These are phyloP conservation scores for Halophytophthora batemanensis DNA, from an alignment of 352 stramenopile species.

Conservation along the genomic window DNA sequence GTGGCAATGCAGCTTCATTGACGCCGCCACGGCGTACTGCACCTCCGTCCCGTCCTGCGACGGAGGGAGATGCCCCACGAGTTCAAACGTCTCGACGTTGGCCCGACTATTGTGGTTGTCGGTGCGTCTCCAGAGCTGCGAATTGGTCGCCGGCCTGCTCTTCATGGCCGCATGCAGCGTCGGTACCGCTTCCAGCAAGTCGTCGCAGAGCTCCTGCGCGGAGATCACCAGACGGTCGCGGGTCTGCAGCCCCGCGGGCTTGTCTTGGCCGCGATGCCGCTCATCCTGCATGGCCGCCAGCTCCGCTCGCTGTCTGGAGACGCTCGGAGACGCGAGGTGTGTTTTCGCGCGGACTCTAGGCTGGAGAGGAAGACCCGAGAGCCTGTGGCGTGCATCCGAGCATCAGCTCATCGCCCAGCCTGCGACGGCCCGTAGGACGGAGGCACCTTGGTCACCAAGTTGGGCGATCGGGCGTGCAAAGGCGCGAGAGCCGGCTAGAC, in stretches of 20 bases:
- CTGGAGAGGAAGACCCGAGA: too few relatives aligned
- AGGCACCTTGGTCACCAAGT: too few relatives aligned
- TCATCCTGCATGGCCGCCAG: too few relatives aligned
- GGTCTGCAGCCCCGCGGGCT: slow-evolving; percentile 1
- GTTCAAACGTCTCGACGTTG: slow-evolving; percentile 37
- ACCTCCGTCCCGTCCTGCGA: slow-evolving; percentile 27
- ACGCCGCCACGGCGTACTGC: slow-evolving; percentile 33
- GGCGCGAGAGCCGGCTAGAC: too few relatives aligned
- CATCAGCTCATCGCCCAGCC: too few relatives aligned
- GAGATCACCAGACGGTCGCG: slow-evolving; percentile 10
- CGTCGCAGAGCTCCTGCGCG: slow-evolving; percentile 28
- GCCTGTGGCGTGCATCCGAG: too few relatives aligned
- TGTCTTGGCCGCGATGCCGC: background rate
- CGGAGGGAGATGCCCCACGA: slow-evolving; percentile 17
- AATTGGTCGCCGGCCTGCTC: slow-evolving; percentile 12
- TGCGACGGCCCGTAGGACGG: too few relatives aligned
- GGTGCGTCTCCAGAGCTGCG: slow-evolving; percentile 30
- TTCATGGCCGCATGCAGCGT: slow-evolving; percentile 30
- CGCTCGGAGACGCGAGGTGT: background rate
- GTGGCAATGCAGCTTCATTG: slow-evolving; percentile 38
- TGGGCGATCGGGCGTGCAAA: too few relatives aligned
- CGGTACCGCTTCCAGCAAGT: slow-evolving; percentile 24
- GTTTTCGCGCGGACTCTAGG: slow-evolving; percentile 2
- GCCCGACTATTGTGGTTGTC: slow-evolving; percentile 14
- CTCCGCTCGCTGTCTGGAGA: too few relatives aligned